A percentile compares a stretch with the other conserved stretches of the same genome.
These are phyloP conservation scores for Pichia sp. DNA, from an alignment of 1,139 yeast species.

Conservation along the genomic window DNA sequence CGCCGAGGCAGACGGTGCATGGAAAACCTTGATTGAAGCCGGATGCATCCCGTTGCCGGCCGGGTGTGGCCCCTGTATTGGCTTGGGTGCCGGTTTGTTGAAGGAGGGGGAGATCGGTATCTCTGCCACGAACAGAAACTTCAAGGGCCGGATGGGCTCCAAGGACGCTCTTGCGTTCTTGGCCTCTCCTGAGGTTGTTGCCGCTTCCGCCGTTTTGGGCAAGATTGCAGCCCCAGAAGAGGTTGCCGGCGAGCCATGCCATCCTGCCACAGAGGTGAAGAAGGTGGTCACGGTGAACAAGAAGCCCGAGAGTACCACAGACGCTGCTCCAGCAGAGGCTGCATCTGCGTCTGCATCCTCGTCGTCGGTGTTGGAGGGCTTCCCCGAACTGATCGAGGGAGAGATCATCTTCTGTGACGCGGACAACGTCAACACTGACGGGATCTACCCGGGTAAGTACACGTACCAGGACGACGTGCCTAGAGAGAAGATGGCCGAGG, in stretches of 20 bases:
- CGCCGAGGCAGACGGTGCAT: slow-evolving; percentile 86
- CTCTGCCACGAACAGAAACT: slow-evolving; percentile 96
- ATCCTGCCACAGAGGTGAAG: slow-evolving; percentile 43
- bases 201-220: slow-evolving; percentile 94
- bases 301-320: slow-evolving; percentile 31
- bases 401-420: slow-evolving; percentile 94
- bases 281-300: slow-evolving; percentile 43
- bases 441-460: slow-evolving; percentile 97
- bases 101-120: slow-evolving; percentile 97
- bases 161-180: slow-evolving; percentile 92
- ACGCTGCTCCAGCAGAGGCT: slow-evolving; percentile 41
- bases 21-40: slow-evolving; percentile 84
- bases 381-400: slow-evolving; percentile 84
- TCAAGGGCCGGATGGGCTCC: slow-evolving; percentile 99
- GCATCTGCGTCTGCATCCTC: slow-evolving; percentile 54
- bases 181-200: slow-evolving; percentile 97
- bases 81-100: slow-evolving; percentile 88
- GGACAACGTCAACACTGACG: slow-evolving; percentile 96
- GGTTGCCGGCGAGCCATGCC: slow-evolving; percentile 54
- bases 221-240: slow-evolving; percentile 91
- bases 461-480: slow-evolving; percentile 97
- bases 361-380: slow-evolving; percentile 56
- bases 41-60: slow-evolving; percentile 96
- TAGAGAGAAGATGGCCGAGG: slow-evolving; percentile 93
- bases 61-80: slow-evolving; percentile 99